phyloP scores from a whole-genome alignment of 2,329 filamentous ascomycete genomes.

The Fusarium secorum region DNA sequence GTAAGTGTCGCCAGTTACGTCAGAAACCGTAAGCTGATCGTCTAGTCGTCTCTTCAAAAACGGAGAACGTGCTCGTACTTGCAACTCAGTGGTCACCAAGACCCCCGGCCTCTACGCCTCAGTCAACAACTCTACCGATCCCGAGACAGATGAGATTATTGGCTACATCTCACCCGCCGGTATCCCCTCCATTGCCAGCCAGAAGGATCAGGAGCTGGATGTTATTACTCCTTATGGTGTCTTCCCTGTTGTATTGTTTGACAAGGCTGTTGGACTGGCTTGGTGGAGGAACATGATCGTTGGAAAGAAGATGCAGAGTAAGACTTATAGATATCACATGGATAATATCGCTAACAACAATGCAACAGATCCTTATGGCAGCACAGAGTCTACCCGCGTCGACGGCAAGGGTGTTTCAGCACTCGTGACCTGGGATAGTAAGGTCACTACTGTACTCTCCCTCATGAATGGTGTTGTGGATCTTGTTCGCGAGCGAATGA shows the following conservation, averaged over 20 bases:
- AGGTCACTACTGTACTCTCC: slow-evolving; percentile 51
- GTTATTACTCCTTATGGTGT: slow-evolving; percentile 53
- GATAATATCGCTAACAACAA: not conserved
- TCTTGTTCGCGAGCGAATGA: slow-evolving; percentile 50
- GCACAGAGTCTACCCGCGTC: slow-evolving; percentile 51
- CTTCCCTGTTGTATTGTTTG: slow-evolving; percentile 49
- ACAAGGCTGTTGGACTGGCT: slow-evolving; percentile 50
- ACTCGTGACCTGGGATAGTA: slow-evolving; percentile 55
- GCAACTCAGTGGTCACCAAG: slow-evolving; percentile 50
- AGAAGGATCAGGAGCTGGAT: slow-evolving; percentile 51
- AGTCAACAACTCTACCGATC: slow-evolving; percentile 53
- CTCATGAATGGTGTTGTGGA: slow-evolving; percentile 50
- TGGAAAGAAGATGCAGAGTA: slow-evolving; percentile 55
- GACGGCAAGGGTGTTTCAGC: slow-evolving; percentile 51
- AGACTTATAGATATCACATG: not conserved
- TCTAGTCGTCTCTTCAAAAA: slow-evolving; percentile 50
- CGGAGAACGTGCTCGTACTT: slow-evolving; percentile 52
- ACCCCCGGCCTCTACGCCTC: slow-evolving; percentile 53
- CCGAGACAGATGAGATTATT: slow-evolving; percentile 46
- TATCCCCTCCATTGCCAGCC: slow-evolving; percentile 51
- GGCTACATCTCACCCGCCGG: slow-evolving; percentile 53
- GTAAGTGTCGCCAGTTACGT: slow-evolving; percentile 9
- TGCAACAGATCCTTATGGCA: slow-evolving; percentile 49
- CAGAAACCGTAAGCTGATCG: rapidly evolving
- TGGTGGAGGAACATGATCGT: slow-evolving; percentile 55